These are phyloP conservation scores for Perilla frutescens DNA, from an alignment of 257 asterid genomes.

Conservation along the genomic window DNA sequence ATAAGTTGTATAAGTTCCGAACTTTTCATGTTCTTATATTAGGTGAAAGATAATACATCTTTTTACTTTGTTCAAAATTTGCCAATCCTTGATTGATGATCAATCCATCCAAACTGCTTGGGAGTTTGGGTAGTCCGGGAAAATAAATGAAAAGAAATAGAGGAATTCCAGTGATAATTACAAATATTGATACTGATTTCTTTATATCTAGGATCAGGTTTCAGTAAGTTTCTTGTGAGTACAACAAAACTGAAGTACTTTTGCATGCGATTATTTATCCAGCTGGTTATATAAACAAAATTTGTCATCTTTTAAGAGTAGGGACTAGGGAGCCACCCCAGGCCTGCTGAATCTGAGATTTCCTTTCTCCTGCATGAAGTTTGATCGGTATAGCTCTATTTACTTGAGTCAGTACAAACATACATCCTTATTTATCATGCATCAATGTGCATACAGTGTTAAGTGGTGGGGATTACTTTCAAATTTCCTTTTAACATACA, in stretches of 20 bases:
- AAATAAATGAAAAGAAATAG: neutral
- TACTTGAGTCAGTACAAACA: neutral
- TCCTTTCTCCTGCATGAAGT: neutral
- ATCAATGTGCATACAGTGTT: conserved; percentile 12
- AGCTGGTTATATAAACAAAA: neutral
- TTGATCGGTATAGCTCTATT: neutral
- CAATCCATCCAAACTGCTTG: neutral
- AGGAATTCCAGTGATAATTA: neutral
- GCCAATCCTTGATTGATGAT: neutral
- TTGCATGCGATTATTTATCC: neutral
- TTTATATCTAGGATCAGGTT: conserved; percentile 9
- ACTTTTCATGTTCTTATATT: neutral
- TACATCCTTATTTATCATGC: neutral
- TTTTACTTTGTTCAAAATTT: neutral
- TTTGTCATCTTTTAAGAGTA: conserved; percentile 6
- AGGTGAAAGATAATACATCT: conserved; percentile 11
- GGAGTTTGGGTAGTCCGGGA: neutral
- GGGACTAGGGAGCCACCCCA: neutral
- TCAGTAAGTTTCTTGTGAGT: conserved; percentile 12
- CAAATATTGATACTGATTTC: neutral
- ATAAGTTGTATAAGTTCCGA: neutral
- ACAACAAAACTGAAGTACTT: neutral
- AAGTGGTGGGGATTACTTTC: neutral
- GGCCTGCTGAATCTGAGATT: neutral
- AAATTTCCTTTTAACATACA: neutral